Evolutionary conservation across 1,284 basidiomycete species (phyloP).

Genomic region (Apiotrichum sp.): DNA sequence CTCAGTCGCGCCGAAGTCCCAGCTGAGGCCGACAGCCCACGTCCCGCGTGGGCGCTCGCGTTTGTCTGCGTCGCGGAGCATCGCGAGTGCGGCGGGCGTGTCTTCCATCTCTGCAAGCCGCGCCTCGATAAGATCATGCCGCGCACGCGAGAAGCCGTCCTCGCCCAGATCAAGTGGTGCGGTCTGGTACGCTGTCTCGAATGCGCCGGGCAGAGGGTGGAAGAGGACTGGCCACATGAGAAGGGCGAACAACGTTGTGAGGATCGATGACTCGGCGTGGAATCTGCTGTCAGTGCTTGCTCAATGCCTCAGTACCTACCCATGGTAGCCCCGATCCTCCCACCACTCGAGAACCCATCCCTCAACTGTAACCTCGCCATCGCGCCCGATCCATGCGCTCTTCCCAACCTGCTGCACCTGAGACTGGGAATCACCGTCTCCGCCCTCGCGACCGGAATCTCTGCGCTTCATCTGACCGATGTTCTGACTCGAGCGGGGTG

Average conservation of each 20-base stretch:
- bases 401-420: conserved; percentile 51
- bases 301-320: conserved; percentile 50
- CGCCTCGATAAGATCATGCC: conserved; percentile 61
- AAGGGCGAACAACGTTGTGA: conserved; percentile 84
- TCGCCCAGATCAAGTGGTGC: conserved; percentile 88
- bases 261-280: conserved; percentile 83
- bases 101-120: conserved; percentile 60
- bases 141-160: conserved; percentile 72
- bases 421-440: conserved; percentile 23
- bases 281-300: conserved; percentile 52
- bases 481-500: conserved; percentile 50
- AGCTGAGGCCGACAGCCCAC: conserved; percentile 80
- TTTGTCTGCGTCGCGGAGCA: conserved; percentile 61
- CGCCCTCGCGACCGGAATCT: conserved; percentile 28
- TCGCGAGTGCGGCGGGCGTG: conserved; percentile 55
- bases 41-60: conserved; percentile 64
- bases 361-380: conserved; percentile 76
- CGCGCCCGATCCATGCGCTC: conserved; percentile 70
- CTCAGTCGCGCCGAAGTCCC: conserved; percentile 74
- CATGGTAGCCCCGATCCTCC: conserved; percentile 68
- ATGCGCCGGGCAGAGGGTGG: conserved; percentile 73
- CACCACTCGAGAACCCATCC: conserved; percentile 77
- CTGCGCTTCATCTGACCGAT: conserved; percentile 14
- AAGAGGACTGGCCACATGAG: conserved; percentile 93
- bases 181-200: conserved; percentile 87